Evolutionary conservation across 1,284 basidiomycete genomes (phyloP).

Genomic region (Spongispora temasekensis): DNA sequence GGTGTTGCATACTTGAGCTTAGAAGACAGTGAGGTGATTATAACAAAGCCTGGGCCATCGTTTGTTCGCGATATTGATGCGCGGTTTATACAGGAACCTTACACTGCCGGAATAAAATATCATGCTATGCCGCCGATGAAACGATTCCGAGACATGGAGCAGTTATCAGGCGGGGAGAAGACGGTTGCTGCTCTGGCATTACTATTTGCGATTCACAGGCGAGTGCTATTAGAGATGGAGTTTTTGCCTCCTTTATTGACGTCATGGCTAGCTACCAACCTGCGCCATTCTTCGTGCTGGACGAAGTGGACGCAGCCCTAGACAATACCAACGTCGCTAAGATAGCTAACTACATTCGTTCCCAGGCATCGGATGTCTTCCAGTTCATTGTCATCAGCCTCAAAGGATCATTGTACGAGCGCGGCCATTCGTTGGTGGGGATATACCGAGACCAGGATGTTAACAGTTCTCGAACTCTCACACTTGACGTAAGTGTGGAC

Average conservation of each 20-base stretch:
- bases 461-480: conserved; percentile 87
- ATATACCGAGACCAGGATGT: conserved; percentile 94
- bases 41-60: background rate
- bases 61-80: conserved; percentile 6
- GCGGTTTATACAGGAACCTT: conserved; percentile 76
- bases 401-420: conserved; percentile 89
- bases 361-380: conserved; percentile 78
- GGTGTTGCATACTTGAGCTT: conserved; percentile 95
- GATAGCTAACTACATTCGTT: conserved; percentile 87
- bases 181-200: conserved; percentile 96
- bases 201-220: conserved; percentile 96
- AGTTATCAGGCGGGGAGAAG: conserved; percentile 97
- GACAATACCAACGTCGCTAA: conserved; percentile 96
- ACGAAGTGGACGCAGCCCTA: conserved; percentile 97
- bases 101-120: conserved; percentile 94
- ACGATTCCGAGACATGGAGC: conserved; percentile 98
- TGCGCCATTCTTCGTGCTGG: conserved; percentile 97
- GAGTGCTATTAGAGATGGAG: background rate
- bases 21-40: conserved; percentile 88
- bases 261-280: conserved; percentile 78
- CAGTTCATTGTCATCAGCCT: conserved; percentile 98
- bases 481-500: conserved; percentile 75
- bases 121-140: conserved; percentile 99
- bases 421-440: conserved; percentile 88
- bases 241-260: conserved; percentile 2